Conservation (phyloP, 2,329 filamentous ascomycete genomes). For the Fusarium pseudocircinatum region DNA sequence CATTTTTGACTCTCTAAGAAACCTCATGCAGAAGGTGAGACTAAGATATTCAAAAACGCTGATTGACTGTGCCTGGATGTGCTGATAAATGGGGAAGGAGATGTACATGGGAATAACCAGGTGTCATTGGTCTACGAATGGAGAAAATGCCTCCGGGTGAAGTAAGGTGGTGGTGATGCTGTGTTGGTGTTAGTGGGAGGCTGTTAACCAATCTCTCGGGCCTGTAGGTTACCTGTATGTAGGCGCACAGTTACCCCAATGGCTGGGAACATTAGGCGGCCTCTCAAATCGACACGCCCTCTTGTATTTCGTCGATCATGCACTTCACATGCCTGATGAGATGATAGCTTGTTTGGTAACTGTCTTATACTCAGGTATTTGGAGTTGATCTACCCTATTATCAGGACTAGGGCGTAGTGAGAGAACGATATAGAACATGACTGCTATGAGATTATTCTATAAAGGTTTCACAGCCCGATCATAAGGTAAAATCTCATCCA, state of each 20-base stretch:
- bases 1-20: background rate
- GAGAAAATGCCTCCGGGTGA: conserved; percentile 15
- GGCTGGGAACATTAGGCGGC: background rate
- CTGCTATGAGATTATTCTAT: background rate
- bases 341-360: background rate
- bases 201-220: conserved; percentile 1
- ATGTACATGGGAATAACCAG: background rate
- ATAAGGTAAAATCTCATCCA: background rate
- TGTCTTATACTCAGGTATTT: background rate
- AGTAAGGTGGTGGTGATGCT: background rate
- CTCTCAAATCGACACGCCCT: conserved; percentile 29
- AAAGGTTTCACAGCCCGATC: background rate
- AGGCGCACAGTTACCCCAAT: conserved; percentile 5
- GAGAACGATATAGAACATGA: background rate
- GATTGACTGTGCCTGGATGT: background rate
- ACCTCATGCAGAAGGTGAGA: background rate
- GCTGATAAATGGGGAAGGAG: conserved; percentile 27
- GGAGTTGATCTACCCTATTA: too few relatives aligned
- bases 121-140: background rate
- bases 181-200: background rate
- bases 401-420: fast-evolving
- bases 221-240: background rate
- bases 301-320: conserved; percentile 30
- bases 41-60: background rate
- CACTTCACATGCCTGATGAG: conserved; percentile 19